Conservation (phyloP, 2,329 filamentous ascomycete genomes). For the Cladosporium sp. region DNA sequence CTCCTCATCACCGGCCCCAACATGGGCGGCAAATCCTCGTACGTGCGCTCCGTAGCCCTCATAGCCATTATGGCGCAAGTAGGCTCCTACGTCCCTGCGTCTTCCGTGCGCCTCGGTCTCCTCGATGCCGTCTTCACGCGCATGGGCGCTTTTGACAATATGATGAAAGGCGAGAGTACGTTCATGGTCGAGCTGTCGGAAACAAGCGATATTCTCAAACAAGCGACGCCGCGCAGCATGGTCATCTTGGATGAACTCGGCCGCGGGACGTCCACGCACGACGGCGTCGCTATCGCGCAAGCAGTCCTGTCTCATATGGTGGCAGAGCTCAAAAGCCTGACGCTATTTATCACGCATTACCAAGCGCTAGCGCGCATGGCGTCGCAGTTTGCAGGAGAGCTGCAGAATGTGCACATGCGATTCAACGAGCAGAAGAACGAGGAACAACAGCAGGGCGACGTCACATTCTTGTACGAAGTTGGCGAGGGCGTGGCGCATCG, state of each 20-base stretch:
- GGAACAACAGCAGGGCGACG: slow-evolving; percentile 66
- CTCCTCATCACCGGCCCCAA: slow-evolving; percentile 94
- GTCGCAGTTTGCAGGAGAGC: slow-evolving; percentile 63
- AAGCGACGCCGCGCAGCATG: slow-evolving; percentile 78
- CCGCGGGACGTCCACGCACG: slow-evolving; percentile 89
- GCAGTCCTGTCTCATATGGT: slow-evolving; percentile 86
- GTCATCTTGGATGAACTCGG: slow-evolving; percentile 95
- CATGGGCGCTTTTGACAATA: slow-evolving; percentile 94
- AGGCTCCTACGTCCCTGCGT: slow-evolving; percentile 88
- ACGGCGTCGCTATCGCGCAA: slow-evolving; percentile 93
- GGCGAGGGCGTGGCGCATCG: slow-evolving; percentile 88
- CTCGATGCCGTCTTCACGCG: slow-evolving; percentile 91
- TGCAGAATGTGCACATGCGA: slow-evolving; percentile 92
- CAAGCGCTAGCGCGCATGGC: slow-evolving; percentile 78
- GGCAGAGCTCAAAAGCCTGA: slow-evolving; percentile 70
- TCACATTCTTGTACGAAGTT: slow-evolving; percentile 94
- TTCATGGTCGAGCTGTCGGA: slow-evolving; percentile 98
- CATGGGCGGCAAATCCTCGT: slow-evolving; percentile 99
- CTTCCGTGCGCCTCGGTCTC: slow-evolving; percentile 71
- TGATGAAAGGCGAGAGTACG: slow-evolving; percentile 89
- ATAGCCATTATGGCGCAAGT: slow-evolving; percentile 93
- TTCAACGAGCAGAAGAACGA: slow-evolving; percentile 63
- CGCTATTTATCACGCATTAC: slow-evolving; percentile 97
- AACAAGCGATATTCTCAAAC: slow-evolving; percentile 85
- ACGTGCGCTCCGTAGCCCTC: slow-evolving; percentile 87